Conservation (phyloP, 2,329 filamentous ascomycete species). For the Colletotrichum kahawae region DNA sequence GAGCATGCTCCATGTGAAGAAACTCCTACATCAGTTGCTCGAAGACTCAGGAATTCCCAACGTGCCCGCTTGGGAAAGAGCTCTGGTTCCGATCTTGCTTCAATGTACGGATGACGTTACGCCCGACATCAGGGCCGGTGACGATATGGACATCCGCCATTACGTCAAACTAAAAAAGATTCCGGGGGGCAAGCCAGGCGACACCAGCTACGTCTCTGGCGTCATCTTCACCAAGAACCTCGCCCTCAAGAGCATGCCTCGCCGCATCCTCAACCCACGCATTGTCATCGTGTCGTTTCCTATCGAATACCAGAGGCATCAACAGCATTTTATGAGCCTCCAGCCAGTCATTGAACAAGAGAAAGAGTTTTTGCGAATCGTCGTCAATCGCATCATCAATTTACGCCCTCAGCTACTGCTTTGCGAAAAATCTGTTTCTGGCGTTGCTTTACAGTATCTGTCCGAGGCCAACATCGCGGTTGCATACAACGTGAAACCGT, state of each 20-base stretch:
- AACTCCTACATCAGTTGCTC: conserved; percentile 82
- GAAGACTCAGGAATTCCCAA: conserved; percentile 77
- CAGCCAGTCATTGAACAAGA: conserved; percentile 97
- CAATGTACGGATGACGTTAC: conserved; percentile 94
- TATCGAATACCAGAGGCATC: conserved; percentile 91
- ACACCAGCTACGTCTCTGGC: conserved; percentile 95
- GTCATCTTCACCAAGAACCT: conserved; percentile 98
- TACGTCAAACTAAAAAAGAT: conserved; percentile 99
- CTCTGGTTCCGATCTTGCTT: conserved; percentile 86
- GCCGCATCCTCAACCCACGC: conserved; percentile 81
- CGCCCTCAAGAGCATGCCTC: conserved; percentile 93
- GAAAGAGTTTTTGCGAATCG: conserved; percentile 87
- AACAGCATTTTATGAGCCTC: conserved; percentile 94
- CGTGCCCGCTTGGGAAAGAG: conserved; percentile 82
- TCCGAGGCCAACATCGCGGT: conserved; percentile 90
- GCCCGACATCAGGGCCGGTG: conserved; percentile 86
- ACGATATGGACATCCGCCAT: conserved; percentile 96
- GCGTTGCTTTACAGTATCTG: conserved; percentile 86
- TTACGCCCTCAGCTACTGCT: conserved; percentile 84
- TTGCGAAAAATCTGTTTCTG: conserved; percentile 92
- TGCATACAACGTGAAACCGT: conserved; percentile 94
- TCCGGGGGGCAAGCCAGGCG: conserved; percentile 84
- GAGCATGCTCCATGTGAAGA: conserved; percentile 87
- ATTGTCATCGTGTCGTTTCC: conserved; percentile 94
- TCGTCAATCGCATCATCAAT: conserved; percentile 89